Base-by-base conservation (phyloP, 2,329 filamentous ascomycete species). In the Pyrenophora seminiperda region DNA sequence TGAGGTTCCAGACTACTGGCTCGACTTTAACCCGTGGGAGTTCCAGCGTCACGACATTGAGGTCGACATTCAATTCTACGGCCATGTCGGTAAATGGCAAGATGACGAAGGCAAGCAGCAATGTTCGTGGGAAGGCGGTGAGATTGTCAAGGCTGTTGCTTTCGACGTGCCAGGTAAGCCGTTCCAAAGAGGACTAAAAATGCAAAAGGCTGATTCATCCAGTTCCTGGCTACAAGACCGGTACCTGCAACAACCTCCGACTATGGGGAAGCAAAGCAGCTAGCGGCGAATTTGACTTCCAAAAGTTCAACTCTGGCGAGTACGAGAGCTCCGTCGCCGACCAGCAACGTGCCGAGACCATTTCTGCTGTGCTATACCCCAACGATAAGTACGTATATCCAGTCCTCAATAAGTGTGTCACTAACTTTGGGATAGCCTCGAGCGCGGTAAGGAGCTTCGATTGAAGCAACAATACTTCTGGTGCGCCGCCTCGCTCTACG, bases 401-500 rank as follows among this genome's bases (percentile, higher is more conserved):
- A 27, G 14, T 19, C 2, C 2, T 27, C 9, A 47, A 15, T 6
- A 40, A 38, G n/a, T n/a, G n/a, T 11, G 4, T 18, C 17, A 17
- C 58, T 65, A 17, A 66, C 52, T 32, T 30, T 36, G 15, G 34
- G 9, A 2, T 20, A 73, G 70, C 75, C 83, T 99, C 36, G 93
- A 97, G 61, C 85, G 91, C 59, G 94, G 94, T 56, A 99, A 99
- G 76, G 94, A 99, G 79, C 85, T 99, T 57, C 90, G 94, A 45
- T 77, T 99, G 74, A 99, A 99, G 83, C 94, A 99, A 75, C 94
- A 99, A 75, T 99, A 99, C 81, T 99, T 99, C 79, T 99, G 94
- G 94, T 96, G 96, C 68, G 92, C 94, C 43, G 94, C 94, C 13
- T 99, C 94, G 13, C 82, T 99, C 3, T 91, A 91, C 70, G 94